Evolutionary conservation across 768 basidiomycete genomes (phyloP), one percentile per base, ranked within the genome.

Genomic region (Tulasnella sp.): DNA sequence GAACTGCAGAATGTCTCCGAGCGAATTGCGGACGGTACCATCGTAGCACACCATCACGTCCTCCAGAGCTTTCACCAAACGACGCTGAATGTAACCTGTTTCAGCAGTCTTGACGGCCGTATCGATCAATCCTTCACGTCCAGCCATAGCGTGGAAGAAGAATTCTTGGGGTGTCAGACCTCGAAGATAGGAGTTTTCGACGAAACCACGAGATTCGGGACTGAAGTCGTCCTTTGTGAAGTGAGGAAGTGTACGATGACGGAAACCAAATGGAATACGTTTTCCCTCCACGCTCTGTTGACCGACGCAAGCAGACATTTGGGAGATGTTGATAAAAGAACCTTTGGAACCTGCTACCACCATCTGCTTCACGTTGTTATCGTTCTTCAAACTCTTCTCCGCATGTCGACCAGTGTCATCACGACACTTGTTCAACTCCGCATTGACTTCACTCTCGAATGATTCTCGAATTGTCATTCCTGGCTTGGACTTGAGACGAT

Each of bases 351-450:
- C 95, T 8, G 95, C 92, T 5, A 93, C 89, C 62, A 98, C 93
- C 95, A 99, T 99, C 76, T 98, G 95, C 74, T 98, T 99, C 71
- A 98, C 92, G 60, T 98, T 96, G 73, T 99, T 98, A 69, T 95
- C 92, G 65, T 89, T 88, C 74, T 98, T 98, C 75, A 98, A 72
- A 63, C 83, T 83, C 69, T 90, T 83, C 69, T 98, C 90, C n/a
- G 92, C 93, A 39, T 82, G 86, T 63, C 90, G 89, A 71, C 95
- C 95, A 25, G 90, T 90, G 41, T 77, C 76, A 62, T 98, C 95
- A 73, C 92, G 90, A 58, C 93, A 95, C 65, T 82, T 70, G 64
- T 99, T 96, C 60, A 99, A 76, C 63, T 89, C 79, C 24, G 79
- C 79, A 61, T 95, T 88, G 44, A 96, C 90, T 60, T 76, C 71